Evolutionary conservation across 140 eudicot genomes (phyloP), one percentile per base, ranked within the genome.

Genomic region (Senecio squalidus): DNA sequence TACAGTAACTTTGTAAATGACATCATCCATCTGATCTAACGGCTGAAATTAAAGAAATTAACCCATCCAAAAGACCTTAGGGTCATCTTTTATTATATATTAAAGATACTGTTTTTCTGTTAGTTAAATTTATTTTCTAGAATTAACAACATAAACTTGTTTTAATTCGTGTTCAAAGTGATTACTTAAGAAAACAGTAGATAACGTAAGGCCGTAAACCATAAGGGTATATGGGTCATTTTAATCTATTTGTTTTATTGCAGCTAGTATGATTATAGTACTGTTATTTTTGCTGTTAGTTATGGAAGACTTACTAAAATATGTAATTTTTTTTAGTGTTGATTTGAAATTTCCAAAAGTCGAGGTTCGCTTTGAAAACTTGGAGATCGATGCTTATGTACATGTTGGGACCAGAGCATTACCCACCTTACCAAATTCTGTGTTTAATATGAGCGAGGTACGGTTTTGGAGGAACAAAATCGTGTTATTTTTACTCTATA

Each of bases 341-440:
- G 85, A 80, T 70, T 55, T 90, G 80, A 90, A 90, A 69, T 90
- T 90, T 64, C 97, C 97, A 26, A 80, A 76, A 70, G 90, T 83
- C 1, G 95, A 90, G 77, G 90, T 90, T 63, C 78, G 95, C 20
- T 86, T 83, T 74, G 74, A 90, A 62, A 76, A 78, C 76, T 72
- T 90, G 68, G 78, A 63, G 66, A 78, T 83, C 65, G 90, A 90
- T 69, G 95, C 97, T 33, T 76, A 58, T 9, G 84, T 86, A 25
- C 95, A 90, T 78, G 90, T 90, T 2, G 97, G 97, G 50, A 86
- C 85, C 80, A 79, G 97, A 81, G 97, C 97, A 65, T 77, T 90
- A 66, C 97, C 95, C 20, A 90, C 97, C 59, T 72, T 90, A 29
- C 97, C 95, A 14, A 90, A 90, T 76, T 90, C 79, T 58, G 58